Percentiles rank a stretch among this genome's conserved stretches.
Conservation (phyloP, 306 rosid species). For the Prunus padus region DNA sequence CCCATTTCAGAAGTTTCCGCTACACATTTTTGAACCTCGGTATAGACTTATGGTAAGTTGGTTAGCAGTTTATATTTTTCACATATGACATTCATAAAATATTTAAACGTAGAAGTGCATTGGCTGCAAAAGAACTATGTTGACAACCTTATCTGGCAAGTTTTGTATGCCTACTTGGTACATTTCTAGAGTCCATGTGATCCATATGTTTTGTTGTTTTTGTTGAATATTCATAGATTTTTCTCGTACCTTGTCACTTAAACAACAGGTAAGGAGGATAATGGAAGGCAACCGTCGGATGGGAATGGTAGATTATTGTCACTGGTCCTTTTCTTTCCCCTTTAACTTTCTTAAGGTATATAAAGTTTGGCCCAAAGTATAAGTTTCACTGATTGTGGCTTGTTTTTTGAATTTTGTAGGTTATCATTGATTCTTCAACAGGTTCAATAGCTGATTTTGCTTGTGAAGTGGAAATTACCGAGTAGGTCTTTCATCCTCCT, state of each 20-base stretch:
- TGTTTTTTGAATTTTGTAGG: slow-evolving; percentile 54
- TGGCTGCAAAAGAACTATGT: not conserved
- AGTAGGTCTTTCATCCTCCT: slow-evolving; percentile 60
- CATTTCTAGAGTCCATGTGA: not conserved
- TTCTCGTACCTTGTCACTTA: slow-evolving; percentile 10
- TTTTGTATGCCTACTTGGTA: not conserved
- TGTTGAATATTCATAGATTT: not conserved
- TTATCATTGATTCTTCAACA: slow-evolving; percentile 64
- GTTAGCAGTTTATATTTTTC: slow-evolving; percentile 16
- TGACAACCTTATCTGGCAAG: not conserved
- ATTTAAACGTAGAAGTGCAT: not conserved
- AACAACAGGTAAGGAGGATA: slow-evolving; percentile 82
- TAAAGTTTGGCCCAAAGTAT: slow-evolving; percentile 23
- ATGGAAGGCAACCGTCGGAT: slow-evolving; percentile 98
- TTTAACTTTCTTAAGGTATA: slow-evolving; percentile 25
- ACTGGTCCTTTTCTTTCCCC: slow-evolving; percentile 29
- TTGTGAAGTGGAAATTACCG: slow-evolving; percentile 98
- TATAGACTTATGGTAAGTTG: slow-evolving; percentile 96
- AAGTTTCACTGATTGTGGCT: slow-evolving; percentile 30
- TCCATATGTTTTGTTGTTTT: not conserved
- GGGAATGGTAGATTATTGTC: slow-evolving; percentile 89
- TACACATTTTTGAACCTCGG: slow-evolving; percentile 96
- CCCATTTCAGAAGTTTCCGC: slow-evolving; percentile 89
- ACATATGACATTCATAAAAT: not conserved
- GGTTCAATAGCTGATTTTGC: slow-evolving; percentile 83